Base-by-base conservation (phyloP, 352 stramenopile genomes). In the Phytopythium ostracodes region DNA sequence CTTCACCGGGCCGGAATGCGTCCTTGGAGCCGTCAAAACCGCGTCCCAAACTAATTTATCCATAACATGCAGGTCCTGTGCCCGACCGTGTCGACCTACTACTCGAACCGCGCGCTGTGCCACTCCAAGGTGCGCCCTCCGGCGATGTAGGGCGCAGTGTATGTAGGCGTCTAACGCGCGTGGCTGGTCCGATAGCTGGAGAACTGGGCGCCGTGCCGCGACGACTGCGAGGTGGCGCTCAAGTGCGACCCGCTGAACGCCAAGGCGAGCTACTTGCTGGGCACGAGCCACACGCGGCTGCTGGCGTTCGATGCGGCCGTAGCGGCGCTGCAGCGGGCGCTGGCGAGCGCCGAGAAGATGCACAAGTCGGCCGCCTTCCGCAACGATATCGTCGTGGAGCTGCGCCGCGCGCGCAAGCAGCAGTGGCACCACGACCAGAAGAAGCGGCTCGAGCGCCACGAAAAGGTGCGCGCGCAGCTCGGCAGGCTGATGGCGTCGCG, bases 101-200 rank as follows among this genome's bases (percentile, higher is more conserved):
- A 90, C 64, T 91, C 85, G 10, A 94, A 94, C 63, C 82, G 85
- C 60, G 85, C 85, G 40, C 65, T 94, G 31, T 90, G 81, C 42
- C 71, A 92, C 51, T 80, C 78, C 31, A 88, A 91, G 64, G 78
- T 88, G 51, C 38, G 62, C 22, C 3, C 1, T 10, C 3, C 33
- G 14, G 7, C n/a, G 46, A 15, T 49, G 33, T 52, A 22, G 49
- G 27, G 14, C 25, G 27, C 49, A 9, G 22, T 25, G 27, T n/a
- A n/a, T 55, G 27, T 14, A 53, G 31, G 54, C 42, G 49, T 51
- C 40, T 58, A 9, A 59, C 11, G 56, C 40, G 20, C 18, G 40
- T 38, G 10, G 2, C 31, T 61, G 24, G 18, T 31, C 59, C 24
- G 3, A 24, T 67, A 88, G 78, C 71, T 91, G 1, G 64, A 84